phyloP scores from a whole-genome alignment of 1,284 basidiomycete genomes.

The Naganishia liquefaciens region DNA sequence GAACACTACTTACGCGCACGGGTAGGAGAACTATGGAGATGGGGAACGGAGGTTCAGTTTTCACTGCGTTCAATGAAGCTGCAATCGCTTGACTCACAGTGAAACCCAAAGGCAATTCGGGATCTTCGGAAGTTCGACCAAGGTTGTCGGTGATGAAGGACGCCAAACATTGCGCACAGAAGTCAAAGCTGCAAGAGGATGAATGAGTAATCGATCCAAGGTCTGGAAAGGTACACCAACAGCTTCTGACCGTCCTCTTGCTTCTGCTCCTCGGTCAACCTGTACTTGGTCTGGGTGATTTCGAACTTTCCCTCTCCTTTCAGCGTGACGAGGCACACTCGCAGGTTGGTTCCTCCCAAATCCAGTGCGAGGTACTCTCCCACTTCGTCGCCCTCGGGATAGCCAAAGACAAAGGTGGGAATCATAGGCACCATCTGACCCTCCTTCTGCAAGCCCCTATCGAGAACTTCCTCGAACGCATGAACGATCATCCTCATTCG shows the following conservation, averaged over 20 bases:
- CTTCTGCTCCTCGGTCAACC: slow-evolving; percentile 96
- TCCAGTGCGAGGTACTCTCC: slow-evolving; percentile 93
- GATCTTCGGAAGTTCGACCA: slow-evolving; percentile 66
- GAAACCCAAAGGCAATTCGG: slow-evolving; percentile 83
- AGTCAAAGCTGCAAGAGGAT: slow-evolving; percentile 69
- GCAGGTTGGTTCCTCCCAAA: slow-evolving; percentile 94
- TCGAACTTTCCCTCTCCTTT: slow-evolving; percentile 93
- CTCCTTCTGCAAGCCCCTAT: slow-evolving; percentile 77
- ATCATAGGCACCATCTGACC: slow-evolving; percentile 73
- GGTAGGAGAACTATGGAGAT: slow-evolving; percentile 77
- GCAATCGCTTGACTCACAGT: slow-evolving; percentile 63
- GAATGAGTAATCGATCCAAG: neutral
- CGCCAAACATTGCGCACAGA: slow-evolving; percentile 91
- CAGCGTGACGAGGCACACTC: slow-evolving; percentile 92
- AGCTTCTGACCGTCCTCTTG: slow-evolving; percentile 92
- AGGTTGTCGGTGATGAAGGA: slow-evolving; percentile 74
- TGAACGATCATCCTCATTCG: slow-evolving; percentile 97
- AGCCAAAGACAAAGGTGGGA: slow-evolving; percentile 95
- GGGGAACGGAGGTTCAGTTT: neutral
- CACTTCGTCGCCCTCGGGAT: slow-evolving; percentile 84
- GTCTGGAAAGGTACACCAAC: slow-evolving; percentile 37
- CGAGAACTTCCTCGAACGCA: slow-evolving; percentile 89
- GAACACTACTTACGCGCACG: slow-evolving; percentile 69
- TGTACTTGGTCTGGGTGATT: slow-evolving; percentile 96
- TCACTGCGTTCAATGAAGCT: neutral